Conservation (phyloP, 106 monocot genomes). For the Agapanthus africanus region DNA sequence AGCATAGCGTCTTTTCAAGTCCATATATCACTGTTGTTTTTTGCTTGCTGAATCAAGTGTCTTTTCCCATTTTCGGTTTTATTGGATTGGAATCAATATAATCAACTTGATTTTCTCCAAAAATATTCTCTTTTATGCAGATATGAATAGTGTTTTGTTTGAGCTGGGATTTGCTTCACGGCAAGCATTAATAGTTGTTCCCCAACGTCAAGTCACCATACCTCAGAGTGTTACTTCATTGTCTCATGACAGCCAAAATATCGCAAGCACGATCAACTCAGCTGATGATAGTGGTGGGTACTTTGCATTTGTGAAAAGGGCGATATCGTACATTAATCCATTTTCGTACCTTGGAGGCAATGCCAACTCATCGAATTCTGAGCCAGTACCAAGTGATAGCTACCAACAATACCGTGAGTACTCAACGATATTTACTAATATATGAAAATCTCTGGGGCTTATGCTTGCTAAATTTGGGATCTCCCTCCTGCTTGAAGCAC, state of each 20-base stretch:
- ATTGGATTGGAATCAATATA: too few relatives aligned
- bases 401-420: conserved; percentile 50
- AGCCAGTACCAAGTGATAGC: conserved; percentile 21
- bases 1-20: too few relatives aligned
- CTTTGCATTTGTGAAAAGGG: conserved; percentile 54
- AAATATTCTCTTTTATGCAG: conserved; percentile 44
- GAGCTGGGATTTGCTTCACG: conserved; percentile 69
- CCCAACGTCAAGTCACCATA: conserved; percentile 21
- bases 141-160: conserved; percentile 55
- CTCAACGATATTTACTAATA: background rate
- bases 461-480: too few relatives aligned
- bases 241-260: conserved; percentile 8
- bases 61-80: too few relatives aligned
- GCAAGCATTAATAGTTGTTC: conserved; percentile 73
- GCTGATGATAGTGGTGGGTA: conserved; percentile 38
- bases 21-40: too few relatives aligned
- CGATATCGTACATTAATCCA: conserved; percentile 69
- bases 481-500: too few relatives aligned
- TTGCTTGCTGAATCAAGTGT: too few relatives aligned
- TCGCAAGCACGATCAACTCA: conserved; percentile 9
- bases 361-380: conserved; percentile 27
- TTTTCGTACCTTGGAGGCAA: conserved; percentile 60
- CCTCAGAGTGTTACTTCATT: conserved; percentile 7
- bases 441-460: too few relatives aligned
- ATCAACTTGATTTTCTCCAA: too few relatives aligned